Percentiles rank a stretch among this genome's conserved stretches.
phyloP scores from a whole-genome alignment of 345 rosid genomes.

The Syzygium grande region DNA sequence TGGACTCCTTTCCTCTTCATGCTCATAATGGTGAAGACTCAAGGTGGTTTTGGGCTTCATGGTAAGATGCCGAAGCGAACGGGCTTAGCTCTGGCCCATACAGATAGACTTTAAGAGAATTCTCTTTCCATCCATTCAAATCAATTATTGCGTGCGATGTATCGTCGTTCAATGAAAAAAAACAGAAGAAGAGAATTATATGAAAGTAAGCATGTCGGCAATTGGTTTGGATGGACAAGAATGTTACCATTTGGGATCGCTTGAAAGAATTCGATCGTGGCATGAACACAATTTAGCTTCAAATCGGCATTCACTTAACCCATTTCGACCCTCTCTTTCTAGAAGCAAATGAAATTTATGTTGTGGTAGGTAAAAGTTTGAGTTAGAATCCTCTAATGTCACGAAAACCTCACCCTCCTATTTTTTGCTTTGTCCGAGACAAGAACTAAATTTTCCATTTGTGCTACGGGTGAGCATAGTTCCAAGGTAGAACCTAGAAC shows the following conservation, averaged over 20 bases:
- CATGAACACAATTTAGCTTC: not conserved
- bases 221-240: not conserved
- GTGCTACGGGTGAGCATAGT: too few species aligned
- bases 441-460: not conserved
- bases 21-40: not conserved
- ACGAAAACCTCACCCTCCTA: not conserved
- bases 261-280: not conserved
- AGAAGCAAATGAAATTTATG: not conserved
- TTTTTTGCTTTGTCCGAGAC: not conserved
- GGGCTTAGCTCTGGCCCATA: not conserved
- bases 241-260: not conserved
- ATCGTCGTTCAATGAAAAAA: not conserved
- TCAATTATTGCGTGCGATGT: not conserved
- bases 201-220: not conserved
- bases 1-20: not conserved
- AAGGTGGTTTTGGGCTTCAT: not conserved
- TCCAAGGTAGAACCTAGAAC: too few species aligned
- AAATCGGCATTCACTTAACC: fast-evolving
- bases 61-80: not conserved
- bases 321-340: fast-evolving
- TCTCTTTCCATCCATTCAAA: fast-evolving
- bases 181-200: not conserved
- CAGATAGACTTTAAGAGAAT: not conserved
- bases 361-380: not conserved
- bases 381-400: not conserved